A percentile compares a stretch with the other conserved stretches of the same genome.
Evolutionary conservation across 2,329 filamentous ascomycete genomes (phyloP).

Genomic region (Karstenula rhodostoma): DNA sequence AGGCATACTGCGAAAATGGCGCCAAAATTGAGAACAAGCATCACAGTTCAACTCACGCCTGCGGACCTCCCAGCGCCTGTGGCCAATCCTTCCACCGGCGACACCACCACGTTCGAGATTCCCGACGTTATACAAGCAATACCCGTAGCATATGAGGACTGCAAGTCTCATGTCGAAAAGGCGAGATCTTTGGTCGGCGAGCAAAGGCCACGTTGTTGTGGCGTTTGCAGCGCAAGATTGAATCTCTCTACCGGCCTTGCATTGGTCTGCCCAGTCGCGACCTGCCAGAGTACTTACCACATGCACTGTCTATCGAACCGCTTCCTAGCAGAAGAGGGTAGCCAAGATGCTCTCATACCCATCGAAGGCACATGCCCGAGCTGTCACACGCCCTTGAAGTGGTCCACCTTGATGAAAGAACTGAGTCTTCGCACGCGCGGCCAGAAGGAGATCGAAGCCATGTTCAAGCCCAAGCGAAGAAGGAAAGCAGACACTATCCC

Average conservation of each 20-base stretch:
- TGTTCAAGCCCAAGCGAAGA: constrained; percentile 66
- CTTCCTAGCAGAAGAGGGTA: constrained; percentile 57
- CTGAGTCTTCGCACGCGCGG: constrained; percentile 77
- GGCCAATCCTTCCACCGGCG: constrained; percentile 21
- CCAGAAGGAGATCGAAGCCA: constrained; percentile 71
- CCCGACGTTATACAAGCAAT: constrained; percentile 51
- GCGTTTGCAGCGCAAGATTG: constrained; percentile 57
- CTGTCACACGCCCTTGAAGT: constrained; percentile 70
- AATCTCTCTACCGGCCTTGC: constrained; percentile 51
- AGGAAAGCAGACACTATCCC: constrained; percentile 40
- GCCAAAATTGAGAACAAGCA: constrained; percentile 34
- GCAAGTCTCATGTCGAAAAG: constrained; percentile 63
- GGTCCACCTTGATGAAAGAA: constrained; percentile 84
- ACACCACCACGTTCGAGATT: constrained; percentile 20
- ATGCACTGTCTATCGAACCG: constrained; percentile 62
- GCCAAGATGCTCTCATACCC: constrained; percentile 66
- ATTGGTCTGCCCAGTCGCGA: constrained; percentile 60
- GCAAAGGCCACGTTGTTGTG: constrained; percentile 48
- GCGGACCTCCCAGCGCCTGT: constrained; percentile 34
- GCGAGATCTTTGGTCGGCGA: constrained; percentile 44
- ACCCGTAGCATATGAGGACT: constrained; percentile 61
- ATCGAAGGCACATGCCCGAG: constrained; percentile 73
- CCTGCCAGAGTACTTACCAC: constrained; percentile 62
- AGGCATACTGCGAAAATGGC: constrained; percentile 50
- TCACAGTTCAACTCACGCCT: constrained; percentile 41